These are phyloP conservation scores for Glycine soja DNA, from an alignment of 306 rosid genomes.

Conservation along the genomic window DNA sequence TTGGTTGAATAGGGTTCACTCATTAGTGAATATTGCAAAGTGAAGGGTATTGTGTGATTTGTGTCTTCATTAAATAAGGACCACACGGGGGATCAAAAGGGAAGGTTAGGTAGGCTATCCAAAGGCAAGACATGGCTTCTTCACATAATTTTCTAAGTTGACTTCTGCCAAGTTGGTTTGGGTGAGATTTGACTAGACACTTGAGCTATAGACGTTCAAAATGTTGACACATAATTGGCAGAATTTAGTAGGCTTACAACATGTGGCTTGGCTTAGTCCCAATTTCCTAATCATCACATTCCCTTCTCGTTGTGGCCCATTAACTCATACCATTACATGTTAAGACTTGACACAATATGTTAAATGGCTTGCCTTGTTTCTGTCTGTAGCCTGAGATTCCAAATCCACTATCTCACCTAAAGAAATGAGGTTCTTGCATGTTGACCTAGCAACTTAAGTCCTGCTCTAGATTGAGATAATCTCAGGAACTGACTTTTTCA, in stretches of 20 bases:
- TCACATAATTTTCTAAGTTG: neutral
- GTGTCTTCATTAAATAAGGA: neutral
- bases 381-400: conserved; percentile 13
- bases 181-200: neutral
- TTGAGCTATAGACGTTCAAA: neutral
- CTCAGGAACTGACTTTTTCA: neutral
- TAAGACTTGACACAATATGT: neutral
- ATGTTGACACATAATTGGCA: neutral
- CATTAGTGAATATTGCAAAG: neutral
- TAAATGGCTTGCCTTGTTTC: neutral
- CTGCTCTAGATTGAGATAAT: conserved; percentile 2
- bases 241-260: neutral
- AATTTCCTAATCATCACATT: conserved; percentile 1
- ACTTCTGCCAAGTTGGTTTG: neutral
- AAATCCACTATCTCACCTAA: conserved; percentile 8
- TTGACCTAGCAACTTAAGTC: conserved; percentile 6
- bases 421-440: conserved; percentile 11
- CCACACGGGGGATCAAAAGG: neutral
- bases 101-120: neutral
- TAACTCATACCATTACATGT: conserved; percentile 1
- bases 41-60: no score
- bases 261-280: neutral
- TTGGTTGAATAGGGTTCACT: neutral
- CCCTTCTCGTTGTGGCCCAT: neutral
- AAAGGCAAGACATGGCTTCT: neutral